Evolutionary conservation across 73 alveolate species (phyloP), one percentile per base, ranked within the genome.

Genomic region (Paraurostyla sp.): DNA sequence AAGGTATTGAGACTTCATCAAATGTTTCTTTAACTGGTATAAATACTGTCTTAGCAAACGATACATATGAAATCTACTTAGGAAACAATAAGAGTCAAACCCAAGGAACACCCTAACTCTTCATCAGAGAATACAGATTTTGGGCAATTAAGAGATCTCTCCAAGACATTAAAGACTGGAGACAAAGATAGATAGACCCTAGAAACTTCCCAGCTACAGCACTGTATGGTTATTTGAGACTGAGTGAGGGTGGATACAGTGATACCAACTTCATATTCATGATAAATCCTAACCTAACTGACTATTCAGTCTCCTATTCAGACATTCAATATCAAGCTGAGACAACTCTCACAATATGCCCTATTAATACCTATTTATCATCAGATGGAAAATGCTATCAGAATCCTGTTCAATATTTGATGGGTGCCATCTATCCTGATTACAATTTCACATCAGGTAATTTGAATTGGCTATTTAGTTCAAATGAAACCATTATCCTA

Each of bases 181-280:
- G 87, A 73, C 7, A 18, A 13, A 73, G 87, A 33, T 25, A 45
- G 32, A 65, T 65, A 9, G 82, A 65, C 25, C 82, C 82, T 13
- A 32, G 20, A 7, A 15, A 18, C 9, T 65, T 65, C 9, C 2
- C 82, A 35, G 1, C 13, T 6, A 40, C 35, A 0, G 7, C 1
- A 7, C 41, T 65, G 36, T 40, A 38, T 18, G 25, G 15, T 13
- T 65, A 65, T 38, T 40, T 65, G 9, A 65, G 58, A 35, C 58
- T 65, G 2, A 65, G 41, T 38, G 58, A 36, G 6, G 82, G 82
- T 18, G 6, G 15, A 1, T 65, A 7, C 36, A 22, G 41, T 22
- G 82, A 65, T 38, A 22, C 7, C 29, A 65, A 65, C 41, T 25
- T 20, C 7, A 38, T 22, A 2, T 22, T 0, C 16, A 13, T 38